A percentile compares a stretch with the other conserved stretches of the same genome.
These are phyloP conservation scores for Lathyrus sativus DNA, from an alignment of 306 rosid species.

Conservation along the genomic window DNA sequence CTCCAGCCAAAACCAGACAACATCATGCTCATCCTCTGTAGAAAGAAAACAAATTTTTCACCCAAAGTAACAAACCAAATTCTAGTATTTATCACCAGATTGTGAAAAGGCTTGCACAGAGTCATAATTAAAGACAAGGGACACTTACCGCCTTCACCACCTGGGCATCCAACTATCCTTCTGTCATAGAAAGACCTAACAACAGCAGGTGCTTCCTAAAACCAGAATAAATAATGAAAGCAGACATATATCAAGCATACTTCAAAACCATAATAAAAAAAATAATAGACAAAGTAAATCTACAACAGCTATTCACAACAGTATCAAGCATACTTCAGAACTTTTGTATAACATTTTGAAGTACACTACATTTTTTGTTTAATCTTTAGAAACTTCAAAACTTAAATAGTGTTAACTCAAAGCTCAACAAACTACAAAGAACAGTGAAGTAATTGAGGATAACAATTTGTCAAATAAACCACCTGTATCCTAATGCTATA, in stretches of 20 bases:
- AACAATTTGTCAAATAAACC: neutral
- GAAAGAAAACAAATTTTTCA: slow-evolving; percentile 7
- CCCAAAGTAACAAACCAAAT: neutral
- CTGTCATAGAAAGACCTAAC: slow-evolving; percentile 68
- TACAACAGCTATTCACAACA: slow-evolving; percentile 1
- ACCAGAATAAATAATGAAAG: slow-evolving; percentile 31
- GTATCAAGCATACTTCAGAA: neutral
- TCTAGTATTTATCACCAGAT: slow-evolving; percentile 12
- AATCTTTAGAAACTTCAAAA: neutral
- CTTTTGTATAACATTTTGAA: neutral
- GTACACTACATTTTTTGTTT: neutral
- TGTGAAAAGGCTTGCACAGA: slow-evolving; percentile 22
- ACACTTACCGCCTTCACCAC: slow-evolving; percentile 88
- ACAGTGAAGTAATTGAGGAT: slow-evolving; percentile 5
- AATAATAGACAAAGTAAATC: neutral
- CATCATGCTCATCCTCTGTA: slow-evolving; percentile 97
- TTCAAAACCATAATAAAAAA: slow-evolving; percentile 8
- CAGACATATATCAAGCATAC: slow-evolving; percentile 7
- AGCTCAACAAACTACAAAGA: slow-evolving; percentile 2
- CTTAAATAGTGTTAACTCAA: slow-evolving; percentile 1
- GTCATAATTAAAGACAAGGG: slow-evolving; percentile 6
- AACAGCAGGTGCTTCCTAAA: slow-evolving; percentile 88
- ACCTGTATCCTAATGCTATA: neutral
- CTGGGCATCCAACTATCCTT: slow-evolving; percentile 97
- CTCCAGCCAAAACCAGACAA: slow-evolving; percentile 98